A percentile compares a stretch with the other conserved stretches of the same genome.
Conservation (phyloP, 2,329 filamentous ascomycete species). For the Knufia fluminis region DNA sequence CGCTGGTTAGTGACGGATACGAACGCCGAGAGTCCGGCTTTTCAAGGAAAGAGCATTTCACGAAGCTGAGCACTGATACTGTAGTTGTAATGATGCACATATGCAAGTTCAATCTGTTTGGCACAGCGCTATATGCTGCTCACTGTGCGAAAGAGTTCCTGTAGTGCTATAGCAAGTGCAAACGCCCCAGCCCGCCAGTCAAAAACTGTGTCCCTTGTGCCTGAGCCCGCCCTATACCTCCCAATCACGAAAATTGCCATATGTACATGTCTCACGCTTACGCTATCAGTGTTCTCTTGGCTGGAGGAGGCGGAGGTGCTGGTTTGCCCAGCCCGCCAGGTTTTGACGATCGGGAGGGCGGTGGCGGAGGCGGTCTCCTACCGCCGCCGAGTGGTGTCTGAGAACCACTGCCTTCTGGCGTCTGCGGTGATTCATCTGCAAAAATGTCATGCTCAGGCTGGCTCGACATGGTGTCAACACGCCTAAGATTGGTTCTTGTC, state of each 20-base stretch:
- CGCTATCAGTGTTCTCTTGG: slow-evolving; percentile 42
- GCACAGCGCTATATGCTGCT: no score
- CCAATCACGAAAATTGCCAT: background rate
- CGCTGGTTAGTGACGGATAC: no score
- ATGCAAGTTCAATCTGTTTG: no score
- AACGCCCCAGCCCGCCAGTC: no score
- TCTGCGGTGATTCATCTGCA: slow-evolving; percentile 47
- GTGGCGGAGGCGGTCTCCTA: slow-evolving; percentile 46
- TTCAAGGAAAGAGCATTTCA: no score
- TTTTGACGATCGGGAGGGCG: slow-evolving; percentile 56
- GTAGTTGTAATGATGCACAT: no score
- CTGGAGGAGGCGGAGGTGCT: slow-evolving; percentile 53
- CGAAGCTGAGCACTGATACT: no score
- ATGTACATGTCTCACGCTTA: slow-evolving; percentile 6
- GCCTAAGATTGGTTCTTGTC: slow-evolving; percentile 39
- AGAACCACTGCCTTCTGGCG: slow-evolving; percentile 44
- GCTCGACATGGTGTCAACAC: slow-evolving; percentile 30
- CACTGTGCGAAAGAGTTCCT: no score
- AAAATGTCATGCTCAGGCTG: slow-evolving; percentile 39
- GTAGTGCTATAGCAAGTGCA: no score
- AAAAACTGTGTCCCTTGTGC: no score
- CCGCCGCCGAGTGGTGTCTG: slow-evolving; percentile 30
- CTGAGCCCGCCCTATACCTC: no score
- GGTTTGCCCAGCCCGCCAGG: slow-evolving; percentile 28
- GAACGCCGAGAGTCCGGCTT: no score